A percentile compares a stretch with the other conserved stretches of the same genome.
phyloP scores from a whole-genome alignment of 805 yeast genomes.

The Starmerella powellii region DNA sequence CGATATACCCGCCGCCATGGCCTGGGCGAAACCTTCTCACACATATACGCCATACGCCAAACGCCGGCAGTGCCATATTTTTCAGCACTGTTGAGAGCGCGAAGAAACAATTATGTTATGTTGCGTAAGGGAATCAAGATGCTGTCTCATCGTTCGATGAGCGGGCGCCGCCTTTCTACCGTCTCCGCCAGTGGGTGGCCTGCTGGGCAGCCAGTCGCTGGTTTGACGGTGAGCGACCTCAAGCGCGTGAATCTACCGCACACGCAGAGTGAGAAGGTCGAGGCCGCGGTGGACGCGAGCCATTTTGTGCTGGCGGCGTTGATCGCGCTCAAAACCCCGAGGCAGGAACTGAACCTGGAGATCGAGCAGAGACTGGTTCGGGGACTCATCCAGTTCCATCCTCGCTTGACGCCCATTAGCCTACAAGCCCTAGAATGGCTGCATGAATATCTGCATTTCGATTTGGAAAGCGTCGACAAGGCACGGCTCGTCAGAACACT shows the following conservation, averaged over 20 bases:
- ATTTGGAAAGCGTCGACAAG: slow-evolving; percentile 15
- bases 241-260: neutral
- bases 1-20: no score
- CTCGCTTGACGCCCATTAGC: slow-evolving; percentile 17
- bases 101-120: slow-evolving; percentile 3
- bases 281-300: slow-evolving; percentile 8
- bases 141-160: neutral
- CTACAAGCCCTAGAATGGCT: slow-evolving; percentile 10
- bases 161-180: neutral
- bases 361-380: slow-evolving; percentile 5
- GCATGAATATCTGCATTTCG: neutral
- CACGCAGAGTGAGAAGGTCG: neutral
- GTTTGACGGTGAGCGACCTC: neutral
- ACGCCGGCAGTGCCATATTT: no score
- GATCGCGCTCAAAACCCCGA: neutral
- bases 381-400: slow-evolving; percentile 17
- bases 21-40: no score
- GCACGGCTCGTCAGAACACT: slow-evolving; percentile 7
- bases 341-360: neutral
- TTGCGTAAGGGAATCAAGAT: slow-evolving; percentile 2
- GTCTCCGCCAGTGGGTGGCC: no score
- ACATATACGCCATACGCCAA: no score
- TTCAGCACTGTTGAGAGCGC: no score
- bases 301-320: slow-evolving; percentile 17
- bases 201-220: no score